Percentiles rank a stretch among this genome's conserved stretches.
phyloP scores from a whole-genome alignment of 495 filamentous ascomycete species.

The Penicillium maclennaniae region DNA sequence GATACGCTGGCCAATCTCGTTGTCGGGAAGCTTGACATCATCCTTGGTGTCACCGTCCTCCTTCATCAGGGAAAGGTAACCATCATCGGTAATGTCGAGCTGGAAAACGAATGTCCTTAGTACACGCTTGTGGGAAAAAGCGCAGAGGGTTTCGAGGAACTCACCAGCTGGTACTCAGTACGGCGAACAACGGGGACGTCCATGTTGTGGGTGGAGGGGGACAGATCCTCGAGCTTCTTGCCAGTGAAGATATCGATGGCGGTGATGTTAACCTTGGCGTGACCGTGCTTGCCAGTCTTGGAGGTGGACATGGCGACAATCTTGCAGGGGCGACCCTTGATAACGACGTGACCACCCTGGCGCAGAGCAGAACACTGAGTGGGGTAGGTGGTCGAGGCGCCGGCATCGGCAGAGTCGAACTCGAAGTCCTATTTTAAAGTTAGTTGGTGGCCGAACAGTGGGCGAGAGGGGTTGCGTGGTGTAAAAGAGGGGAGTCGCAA shows the following conservation, averaged over 20 bases:
- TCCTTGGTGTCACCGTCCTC: conserved; percentile 81
- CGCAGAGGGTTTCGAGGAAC: conserved; percentile 28
- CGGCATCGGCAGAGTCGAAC: conserved; percentile 90
- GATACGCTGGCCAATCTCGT: conserved; percentile 81
- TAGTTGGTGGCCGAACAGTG: neutral
- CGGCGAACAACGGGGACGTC: conserved; percentile 91
- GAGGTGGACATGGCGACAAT: conserved; percentile 99
- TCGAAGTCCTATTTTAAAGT: conserved; percentile 62
- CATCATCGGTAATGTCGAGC: conserved; percentile 87
- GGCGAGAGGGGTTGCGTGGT: conserved; percentile 13
- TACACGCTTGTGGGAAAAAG: neutral
- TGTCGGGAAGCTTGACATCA: conserved; percentile 90
- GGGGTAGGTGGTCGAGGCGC: conserved; percentile 88
- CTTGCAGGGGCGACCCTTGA: conserved; percentile 98
- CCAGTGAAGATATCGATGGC: conserved; percentile 98
- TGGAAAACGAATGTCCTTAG: conserved; percentile 37
- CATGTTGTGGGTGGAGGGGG: conserved; percentile 99
- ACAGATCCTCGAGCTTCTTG: conserved; percentile 99
- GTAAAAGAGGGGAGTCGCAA: conserved; percentile 27
- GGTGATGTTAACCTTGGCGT: conserved; percentile 98
- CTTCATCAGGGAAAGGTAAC: conserved; percentile 83
- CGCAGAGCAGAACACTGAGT: conserved; percentile 99
- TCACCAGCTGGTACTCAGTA: conserved; percentile 89
- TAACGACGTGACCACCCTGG: conserved; percentile 97
- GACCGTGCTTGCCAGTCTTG: conserved; percentile 99